Base-by-base conservation (phyloP, 768 basidiomycete species). In the Cystobasidium tubakii region DNA sequence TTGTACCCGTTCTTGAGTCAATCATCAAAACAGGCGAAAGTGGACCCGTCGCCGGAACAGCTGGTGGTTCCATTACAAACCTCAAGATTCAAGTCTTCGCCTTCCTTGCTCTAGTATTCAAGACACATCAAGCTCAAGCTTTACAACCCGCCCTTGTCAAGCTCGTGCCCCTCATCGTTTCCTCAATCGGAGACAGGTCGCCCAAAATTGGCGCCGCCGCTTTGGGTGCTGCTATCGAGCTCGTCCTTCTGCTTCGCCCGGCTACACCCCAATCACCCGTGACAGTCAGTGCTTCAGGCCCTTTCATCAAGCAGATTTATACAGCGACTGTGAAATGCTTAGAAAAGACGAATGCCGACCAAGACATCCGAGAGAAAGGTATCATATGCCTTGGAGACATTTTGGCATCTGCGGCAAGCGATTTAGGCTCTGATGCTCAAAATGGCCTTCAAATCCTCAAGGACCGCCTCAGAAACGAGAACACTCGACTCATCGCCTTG, bases 131-230 rank as follows among this genome's bases (percentile, higher is more conserved):
- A 80, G 86, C 64, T 84, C 80, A 85, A 2, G 84, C 86, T 0
- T 93, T 88, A 79, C 80, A 83, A 0, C 78, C 83, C 27, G 85
- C 86, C 13, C 84, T 97, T n/a, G 82, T 87, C 0, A 83, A 83
- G 19, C 83, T 98, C 43, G 88, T 88, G 0, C 87, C 90, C 0
- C 86, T 88, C 17, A 85, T 98, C 44, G 85, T 93, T 50, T 87
- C 86, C 70, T 87, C 88, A 12, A 83, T 91, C 60, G 82, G 83
- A 23, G 93, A 98, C 81, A 88, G 89, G 76, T 90, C 93, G 79
- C 94, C 94, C 42, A 88, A 92, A 74, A 86, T 97, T 74, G 89
- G 88, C 4, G 88, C 92, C 1, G 92, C 94, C 78, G 86, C 92
- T 0, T 92, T 98, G 85, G 86, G 87, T 43, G 89, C 88, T 1